Base-by-base conservation (phyloP, 306 rosid species). In the Citrullus amarus region DNA sequence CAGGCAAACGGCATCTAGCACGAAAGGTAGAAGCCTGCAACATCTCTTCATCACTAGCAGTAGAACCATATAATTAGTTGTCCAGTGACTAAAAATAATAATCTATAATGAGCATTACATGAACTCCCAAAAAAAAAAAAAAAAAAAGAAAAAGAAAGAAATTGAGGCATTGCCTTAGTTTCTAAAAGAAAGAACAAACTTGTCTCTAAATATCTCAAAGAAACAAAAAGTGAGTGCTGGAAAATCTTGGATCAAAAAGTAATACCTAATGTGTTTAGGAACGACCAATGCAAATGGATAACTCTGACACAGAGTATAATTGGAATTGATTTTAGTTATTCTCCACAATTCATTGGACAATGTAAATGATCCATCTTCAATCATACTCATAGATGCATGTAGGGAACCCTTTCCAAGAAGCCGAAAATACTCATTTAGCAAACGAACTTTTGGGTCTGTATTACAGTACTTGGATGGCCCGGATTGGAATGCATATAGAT, bases 251-350 rank as follows among this genome's bases (percentile, higher is more conserved):
- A 78, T 71, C 81, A 73, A 67, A 83, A 79, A 55, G 77, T 88
- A 84, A 38, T 88, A 95, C 99, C 90, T 84, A 59, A 95, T 86
- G 79, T 78, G 57, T 69, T 87, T 86, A 77, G 97, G 99, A 81
- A 95, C 87, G 67, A 95, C 86, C 89, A 95, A 86, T 81, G 99
- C 96, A 86, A 92, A 95, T 81, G 99, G 99, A 83, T 95, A 95
- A 81, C 74, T 95, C 80, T 82, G 97, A 86, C 96, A 95, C 89
- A 92, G 65, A 76, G 87, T 73, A 83, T 92, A 91, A 81, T 57
- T 83, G 79, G 89, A 88, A 81, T 95, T 95, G 82, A 91, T 80
- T 60, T 86, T 82, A 79, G 92, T 95, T 85, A 95, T 92, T 85
- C 99, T 92, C 97, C 96, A 95, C 70, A 88, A 79, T 60, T 91